A percentile compares a stretch with the other conserved stretches of the same genome.
These are phyloP conservation scores for Noccaea bulbosa DNA, from an alignment of 345 rosid genomes.

Conservation along the genomic window DNA sequence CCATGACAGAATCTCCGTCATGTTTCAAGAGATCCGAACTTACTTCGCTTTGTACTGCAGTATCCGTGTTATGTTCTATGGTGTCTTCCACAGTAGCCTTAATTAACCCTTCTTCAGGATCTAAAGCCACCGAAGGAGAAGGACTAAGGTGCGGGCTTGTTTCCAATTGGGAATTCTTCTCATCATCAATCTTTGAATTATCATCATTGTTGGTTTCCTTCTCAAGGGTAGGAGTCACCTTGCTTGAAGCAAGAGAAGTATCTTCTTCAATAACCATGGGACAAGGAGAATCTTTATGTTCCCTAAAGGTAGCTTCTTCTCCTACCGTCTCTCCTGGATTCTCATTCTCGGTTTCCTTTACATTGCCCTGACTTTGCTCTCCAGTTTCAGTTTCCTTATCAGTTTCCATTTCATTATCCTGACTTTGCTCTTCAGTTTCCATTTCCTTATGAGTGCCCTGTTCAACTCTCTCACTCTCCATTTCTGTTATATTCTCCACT, in stretches of 20 bases:
- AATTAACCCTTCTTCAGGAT: slow-evolving; percentile 39
- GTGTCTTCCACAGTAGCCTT: slow-evolving; percentile 29
- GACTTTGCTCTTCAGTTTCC: slow-evolving; percentile 24
- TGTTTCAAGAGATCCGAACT: slow-evolving; percentile 16
- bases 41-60: slow-evolving; percentile 10
- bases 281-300: slow-evolving; percentile 38
- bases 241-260: slow-evolving; percentile 23
- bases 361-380: slow-evolving; percentile 22
- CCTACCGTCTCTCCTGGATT: slow-evolving; percentile 22
- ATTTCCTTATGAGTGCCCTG: not conserved
- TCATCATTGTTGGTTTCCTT: slow-evolving; percentile 24
- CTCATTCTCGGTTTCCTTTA: slow-evolving; percentile 18
- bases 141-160: slow-evolving; percentile 27
- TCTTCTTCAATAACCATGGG: slow-evolving; percentile 35
- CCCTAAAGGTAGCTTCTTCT: slow-evolving; percentile 23
- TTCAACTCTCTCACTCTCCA: slow-evolving; percentile 29
- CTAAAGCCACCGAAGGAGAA: slow-evolving; percentile 35
- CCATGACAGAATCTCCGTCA: slow-evolving; percentile 25
- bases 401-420: slow-evolving; percentile 1
- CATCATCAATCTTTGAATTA: slow-evolving; percentile 26
- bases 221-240: slow-evolving; percentile 29
- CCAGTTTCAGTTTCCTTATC: slow-evolving; percentile 15
- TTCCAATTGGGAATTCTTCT: slow-evolving; percentile 34
- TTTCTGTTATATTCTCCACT: slow-evolving; percentile 26
- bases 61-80: slow-evolving; percentile 15